phyloP scores from a whole-genome alignment of 1,139 yeast species.

The Suhomyces chickasaworum region DNA sequence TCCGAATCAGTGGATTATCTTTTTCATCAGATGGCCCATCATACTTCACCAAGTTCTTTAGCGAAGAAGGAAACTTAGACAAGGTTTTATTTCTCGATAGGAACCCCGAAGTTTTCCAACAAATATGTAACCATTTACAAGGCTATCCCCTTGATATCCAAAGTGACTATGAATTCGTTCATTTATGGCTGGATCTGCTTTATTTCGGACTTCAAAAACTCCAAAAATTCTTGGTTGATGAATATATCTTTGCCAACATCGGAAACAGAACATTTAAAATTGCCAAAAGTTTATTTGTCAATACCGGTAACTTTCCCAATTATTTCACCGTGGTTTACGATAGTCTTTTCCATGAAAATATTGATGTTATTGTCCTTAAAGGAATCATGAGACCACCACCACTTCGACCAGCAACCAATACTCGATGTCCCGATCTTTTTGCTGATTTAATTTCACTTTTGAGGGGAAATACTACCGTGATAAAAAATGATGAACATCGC shows the following conservation, averaged over 20 bases:
- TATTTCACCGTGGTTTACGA: slow-evolving; percentile 67
- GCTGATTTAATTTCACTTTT: slow-evolving; percentile 58
- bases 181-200: slow-evolving; percentile 69
- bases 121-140: slow-evolving; percentile 71
- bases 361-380: slow-evolving; percentile 36
- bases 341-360: slow-evolving; percentile 48
- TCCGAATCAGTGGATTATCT: slow-evolving; percentile 76
- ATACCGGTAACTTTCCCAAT: slow-evolving; percentile 74
- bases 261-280: slow-evolving; percentile 65
- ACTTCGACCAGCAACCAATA: slow-evolving; percentile 55
- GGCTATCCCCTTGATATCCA: slow-evolving; percentile 67
- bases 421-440: slow-evolving; percentile 61
- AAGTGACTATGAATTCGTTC: slow-evolving; percentile 61
- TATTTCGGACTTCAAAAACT: slow-evolving; percentile 69
- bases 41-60: slow-evolving; percentile 56
- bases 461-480: slow-evolving; percentile 52
- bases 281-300: slow-evolving; percentile 51
- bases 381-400: slow-evolving; percentile 77
- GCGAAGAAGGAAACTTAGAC: slow-evolving; percentile 34
- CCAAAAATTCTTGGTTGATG: slow-evolving; percentile 48
- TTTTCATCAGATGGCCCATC: slow-evolving; percentile 78
- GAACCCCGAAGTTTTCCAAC: slow-evolving; percentile 68
- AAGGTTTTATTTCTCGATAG: slow-evolving; percentile 72
- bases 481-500: slow-evolving; percentile 58
- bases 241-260: slow-evolving; percentile 60